Evolutionary conservation across 768 basidiomycete species (phyloP).

Genomic region (Mycena vitilis): DNA sequence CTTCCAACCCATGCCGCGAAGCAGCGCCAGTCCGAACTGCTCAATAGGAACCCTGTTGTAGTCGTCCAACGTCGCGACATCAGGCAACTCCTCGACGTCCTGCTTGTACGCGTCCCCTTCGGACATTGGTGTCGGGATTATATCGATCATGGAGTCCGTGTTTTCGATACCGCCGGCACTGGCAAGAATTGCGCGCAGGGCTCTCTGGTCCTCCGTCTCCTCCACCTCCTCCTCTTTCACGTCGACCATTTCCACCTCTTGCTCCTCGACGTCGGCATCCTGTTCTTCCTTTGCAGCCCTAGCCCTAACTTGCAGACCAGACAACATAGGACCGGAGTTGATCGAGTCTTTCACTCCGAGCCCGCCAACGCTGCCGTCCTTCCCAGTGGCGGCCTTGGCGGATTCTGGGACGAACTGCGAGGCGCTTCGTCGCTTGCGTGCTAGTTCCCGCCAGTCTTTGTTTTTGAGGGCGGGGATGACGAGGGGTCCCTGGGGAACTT

Average conservation of each 20-base stretch:
- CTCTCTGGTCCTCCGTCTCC: constrained; percentile 82
- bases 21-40: constrained; percentile 91
- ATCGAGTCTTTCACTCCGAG: constrained; percentile 80
- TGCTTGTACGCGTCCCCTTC: constrained; percentile 89
- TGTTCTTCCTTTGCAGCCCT: constrained; percentile 47
- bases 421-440: constrained; percentile 69
- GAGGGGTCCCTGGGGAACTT: constrained; percentile 68
- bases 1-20: constrained; percentile 98
- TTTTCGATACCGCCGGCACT: constrained; percentile 56
- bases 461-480: constrained; percentile 91
- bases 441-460: constrained; percentile 89
- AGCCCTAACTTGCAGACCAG: constrained; percentile 71
- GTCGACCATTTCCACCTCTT: constrained; percentile 40
- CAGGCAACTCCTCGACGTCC: constrained; percentile 85
- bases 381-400: constrained; percentile 64
- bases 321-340: constrained; percentile 78
- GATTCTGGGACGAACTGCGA: constrained; percentile 75
- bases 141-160: constrained; percentile 61
- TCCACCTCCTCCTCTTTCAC: constrained; percentile 53
- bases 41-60: constrained; percentile 93
- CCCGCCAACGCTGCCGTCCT: constrained; percentile 82
- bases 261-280: constrained; percentile 40
- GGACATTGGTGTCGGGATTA: constrained; percentile 73
- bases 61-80: constrained; percentile 80
- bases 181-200: constrained; percentile 83